Conservation (phyloP, 1,139 yeast species). For the Zygotorulaspora mrakii region DNA sequence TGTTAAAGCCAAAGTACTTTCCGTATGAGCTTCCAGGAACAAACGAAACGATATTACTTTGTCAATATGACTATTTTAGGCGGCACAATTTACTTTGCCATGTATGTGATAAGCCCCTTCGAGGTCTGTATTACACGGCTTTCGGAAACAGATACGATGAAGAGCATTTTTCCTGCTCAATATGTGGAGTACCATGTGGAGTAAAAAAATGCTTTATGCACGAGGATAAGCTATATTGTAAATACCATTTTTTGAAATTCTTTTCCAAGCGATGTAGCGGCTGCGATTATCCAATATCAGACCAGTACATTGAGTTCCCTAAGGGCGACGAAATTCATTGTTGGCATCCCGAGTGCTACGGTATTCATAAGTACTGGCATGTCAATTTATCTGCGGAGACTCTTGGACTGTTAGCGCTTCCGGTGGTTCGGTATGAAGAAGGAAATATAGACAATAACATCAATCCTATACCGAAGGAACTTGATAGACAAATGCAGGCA, state of each 20-base stretch:
- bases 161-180: slow-evolving; percentile 90
- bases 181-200: slow-evolving; percentile 84
- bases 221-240: slow-evolving; percentile 78
- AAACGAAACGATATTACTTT: slow-evolving; percentile 61
- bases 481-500: slow-evolving; percentile 51
- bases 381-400: slow-evolving; percentile 68
- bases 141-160: slow-evolving; percentile 89
- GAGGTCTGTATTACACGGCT: slow-evolving; percentile 94
- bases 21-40: slow-evolving; percentile 44
- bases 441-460: slow-evolving; percentile 15
- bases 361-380: slow-evolving; percentile 97
- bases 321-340: slow-evolving; percentile 93
- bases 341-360: slow-evolving; percentile 99
- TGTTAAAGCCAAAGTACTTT: slow-evolving; percentile 53
- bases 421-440: slow-evolving; percentile 30
- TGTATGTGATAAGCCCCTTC: slow-evolving; percentile 76
- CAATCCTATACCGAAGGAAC: slow-evolving; percentile 48
- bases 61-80: slow-evolving; percentile 90
- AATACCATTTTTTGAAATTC: slow-evolving; percentile 79
- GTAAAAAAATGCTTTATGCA: slow-evolving; percentile 93
- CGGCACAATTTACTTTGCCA: slow-evolving; percentile 78
- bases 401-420: slow-evolving; percentile 51
- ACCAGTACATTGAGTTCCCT: slow-evolving; percentile 88
- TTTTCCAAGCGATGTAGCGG: slow-evolving; percentile 93
- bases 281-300: slow-evolving; percentile 83